These are phyloP conservation scores for Tephrocybe sp. DNA, from an alignment of 768 basidiomycete species.

Conservation along the genomic window DNA sequence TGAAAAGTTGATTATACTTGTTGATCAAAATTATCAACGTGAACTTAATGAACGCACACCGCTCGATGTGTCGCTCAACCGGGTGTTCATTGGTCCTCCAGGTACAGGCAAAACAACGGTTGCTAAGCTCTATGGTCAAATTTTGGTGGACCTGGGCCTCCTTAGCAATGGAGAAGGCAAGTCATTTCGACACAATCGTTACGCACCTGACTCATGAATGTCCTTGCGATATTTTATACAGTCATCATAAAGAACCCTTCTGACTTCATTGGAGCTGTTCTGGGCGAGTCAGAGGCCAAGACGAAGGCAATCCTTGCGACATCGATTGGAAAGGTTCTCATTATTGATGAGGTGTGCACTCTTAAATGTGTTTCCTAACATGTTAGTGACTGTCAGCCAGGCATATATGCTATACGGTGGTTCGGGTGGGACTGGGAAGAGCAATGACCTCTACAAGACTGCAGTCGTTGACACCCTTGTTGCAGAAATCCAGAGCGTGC, in stretches of 20 bases:
- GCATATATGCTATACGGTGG: constrained; percentile 70
- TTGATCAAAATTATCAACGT: constrained; percentile 57
- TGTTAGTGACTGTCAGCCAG: constrained; percentile 28
- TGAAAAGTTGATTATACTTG: constrained; percentile 40
- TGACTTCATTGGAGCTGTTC: constrained; percentile 59
- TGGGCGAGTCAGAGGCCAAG: constrained; percentile 63
- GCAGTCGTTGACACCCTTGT: constrained; percentile 76
- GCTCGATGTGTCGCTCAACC: constrained; percentile 55
- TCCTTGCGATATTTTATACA: constrained; percentile 20
- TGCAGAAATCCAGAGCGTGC: constrained; percentile 68
- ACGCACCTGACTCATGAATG: neutral
- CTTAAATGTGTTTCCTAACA: neutral
- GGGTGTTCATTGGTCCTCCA: constrained; percentile 58
- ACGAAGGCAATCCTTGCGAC: constrained; percentile 63
- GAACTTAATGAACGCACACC: constrained; percentile 59
- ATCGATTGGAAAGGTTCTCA: constrained; percentile 63
- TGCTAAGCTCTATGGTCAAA: constrained; percentile 63
- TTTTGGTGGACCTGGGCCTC: constrained; percentile 59
- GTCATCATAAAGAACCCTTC: constrained; percentile 69
- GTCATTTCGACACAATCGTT: neutral
- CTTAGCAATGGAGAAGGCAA: constrained; percentile 74
- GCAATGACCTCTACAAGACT: constrained; percentile 55
- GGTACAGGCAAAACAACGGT: constrained; percentile 49
- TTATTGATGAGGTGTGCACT: constrained; percentile 62
- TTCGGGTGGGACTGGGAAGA: constrained; percentile 26